A percentile compares a stretch with the other conserved stretches of the same genome.
phyloP scores from a whole-genome alignment of 1,284 basidiomycete species.

The Veloporphyrellus conicus region DNA sequence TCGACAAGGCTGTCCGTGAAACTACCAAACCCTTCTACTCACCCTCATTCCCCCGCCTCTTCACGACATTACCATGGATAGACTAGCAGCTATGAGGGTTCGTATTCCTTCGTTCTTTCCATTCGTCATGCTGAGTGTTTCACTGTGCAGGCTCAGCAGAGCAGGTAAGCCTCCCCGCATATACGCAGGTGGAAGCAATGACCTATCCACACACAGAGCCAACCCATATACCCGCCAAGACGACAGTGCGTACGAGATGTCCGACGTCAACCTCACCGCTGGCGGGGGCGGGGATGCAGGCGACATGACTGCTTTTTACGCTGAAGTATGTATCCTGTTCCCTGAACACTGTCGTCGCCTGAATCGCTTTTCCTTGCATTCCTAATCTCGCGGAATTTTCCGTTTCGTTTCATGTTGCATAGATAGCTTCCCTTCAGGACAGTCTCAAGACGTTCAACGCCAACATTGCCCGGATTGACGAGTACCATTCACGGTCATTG shows the following conservation, averaged over 20 bases:
- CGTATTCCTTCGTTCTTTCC: slow-evolving; percentile 17
- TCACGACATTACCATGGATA: slow-evolving; percentile 55
- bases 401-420: not conserved
- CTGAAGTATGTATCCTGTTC: slow-evolving; percentile 53
- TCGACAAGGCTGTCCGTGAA: not conserved
- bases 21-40: not conserved
- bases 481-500: slow-evolving; percentile 71
- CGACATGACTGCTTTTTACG: slow-evolving; percentile 68
- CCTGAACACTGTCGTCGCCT: not conserved
- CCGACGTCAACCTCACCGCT: slow-evolving; percentile 50
- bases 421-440: slow-evolving; percentile 76
- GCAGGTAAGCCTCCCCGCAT: slow-evolving; percentile 34
- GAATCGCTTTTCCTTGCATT: no score
- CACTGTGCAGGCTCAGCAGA: slow-evolving; percentile 57
- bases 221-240: slow-evolving; percentile 70
- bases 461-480: slow-evolving; percentile 64
- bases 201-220: slow-evolving; percentile 35
- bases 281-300: slow-evolving; percentile 33
- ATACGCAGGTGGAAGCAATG: not conserved
- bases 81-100: slow-evolving; percentile 79
- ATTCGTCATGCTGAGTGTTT: slow-evolving; percentile 8
- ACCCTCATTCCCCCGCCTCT: no score
- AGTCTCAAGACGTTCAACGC: slow-evolving; percentile 64
- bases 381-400: no score
- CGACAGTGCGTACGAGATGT: slow-evolving; percentile 64